phyloP scores from a whole-genome alignment of 768 basidiomycete species.

The Termitomyces titanicus region DNA sequence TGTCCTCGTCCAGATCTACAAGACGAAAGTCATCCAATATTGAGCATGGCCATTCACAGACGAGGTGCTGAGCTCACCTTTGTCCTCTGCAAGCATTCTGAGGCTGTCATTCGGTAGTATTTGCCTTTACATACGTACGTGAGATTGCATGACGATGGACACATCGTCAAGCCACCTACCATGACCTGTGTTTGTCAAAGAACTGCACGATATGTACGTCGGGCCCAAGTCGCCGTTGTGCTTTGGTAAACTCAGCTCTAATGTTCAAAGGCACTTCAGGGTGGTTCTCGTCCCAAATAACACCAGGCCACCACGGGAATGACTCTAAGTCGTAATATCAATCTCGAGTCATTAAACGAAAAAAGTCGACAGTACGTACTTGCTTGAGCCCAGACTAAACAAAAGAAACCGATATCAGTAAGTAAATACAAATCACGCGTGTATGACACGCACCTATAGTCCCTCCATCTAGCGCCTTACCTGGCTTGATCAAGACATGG shows the following conservation, averaged over 20 bases:
- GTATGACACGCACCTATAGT: constrained; percentile 56
- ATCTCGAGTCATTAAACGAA: neutral
- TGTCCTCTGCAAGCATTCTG: constrained; percentile 64
- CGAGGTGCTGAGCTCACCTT: constrained; percentile 42
- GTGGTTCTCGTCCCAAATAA: constrained; percentile 64
- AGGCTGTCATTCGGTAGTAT: constrained; percentile 55
- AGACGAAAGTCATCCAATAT: neutral
- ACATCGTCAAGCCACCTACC: constrained; percentile 35
- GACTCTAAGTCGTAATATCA: constrained; percentile 38
- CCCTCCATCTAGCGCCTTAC: constrained; percentile 43
- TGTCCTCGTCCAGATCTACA: constrained; percentile 60
- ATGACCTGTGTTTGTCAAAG: constrained; percentile 64
- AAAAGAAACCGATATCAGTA: constrained; percentile 1
- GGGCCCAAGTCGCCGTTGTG: constrained; percentile 33
- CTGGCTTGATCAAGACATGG: constrained; percentile 28
- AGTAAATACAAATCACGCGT: neutral
- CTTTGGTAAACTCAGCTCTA: constrained; percentile 22
- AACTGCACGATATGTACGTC: constrained; percentile 71
- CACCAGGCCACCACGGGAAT: constrained; percentile 88
- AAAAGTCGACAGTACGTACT: constrained; percentile 35
- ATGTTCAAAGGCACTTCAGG: constrained; percentile 48
- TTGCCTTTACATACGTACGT: constrained; percentile 42
- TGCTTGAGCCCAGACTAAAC: constrained; percentile 81
- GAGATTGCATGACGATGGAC: neutral
- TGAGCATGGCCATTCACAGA: neutral